These are phyloP conservation scores for Candida sonorensis DNA, from an alignment of 805 yeast genomes.

Conservation along the genomic window DNA sequence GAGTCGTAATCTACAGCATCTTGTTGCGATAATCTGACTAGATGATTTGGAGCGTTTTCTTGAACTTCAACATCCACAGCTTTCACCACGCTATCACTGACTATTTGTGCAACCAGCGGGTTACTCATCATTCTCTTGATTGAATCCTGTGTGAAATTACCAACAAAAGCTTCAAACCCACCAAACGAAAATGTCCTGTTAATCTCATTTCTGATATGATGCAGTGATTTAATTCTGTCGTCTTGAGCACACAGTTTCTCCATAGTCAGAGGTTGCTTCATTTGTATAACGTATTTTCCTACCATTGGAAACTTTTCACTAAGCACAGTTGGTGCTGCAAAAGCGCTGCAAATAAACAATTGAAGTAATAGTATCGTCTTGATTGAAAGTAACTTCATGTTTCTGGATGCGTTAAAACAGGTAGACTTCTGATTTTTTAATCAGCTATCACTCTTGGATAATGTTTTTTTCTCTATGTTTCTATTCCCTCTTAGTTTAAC, in stretches of 20 bases:
- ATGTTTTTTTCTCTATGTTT: too few relatives aligned
- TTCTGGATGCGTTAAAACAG: too few relatives aligned
- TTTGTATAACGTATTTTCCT: constrained; percentile 40
- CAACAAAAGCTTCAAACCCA: constrained; percentile 62
- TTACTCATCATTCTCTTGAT: constrained; percentile 42
- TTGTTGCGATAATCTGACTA: constrained; percentile 55
- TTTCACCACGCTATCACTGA: constrained; percentile 56
- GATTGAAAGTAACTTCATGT: too few relatives aligned
- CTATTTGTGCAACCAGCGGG: constrained; percentile 61
- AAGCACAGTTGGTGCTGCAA: too few relatives aligned
- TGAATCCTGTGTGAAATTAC: constrained; percentile 45
- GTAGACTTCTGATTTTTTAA: too few relatives aligned
- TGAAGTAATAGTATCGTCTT: too few relatives aligned
- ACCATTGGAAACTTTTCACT: too few relatives aligned
- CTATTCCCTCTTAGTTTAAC: too few relatives aligned
- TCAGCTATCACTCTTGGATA: too few relatives aligned
- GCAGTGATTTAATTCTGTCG: constrained; percentile 23
- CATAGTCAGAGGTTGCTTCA: constrained; percentile 42
- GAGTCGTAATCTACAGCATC: constrained; percentile 21
- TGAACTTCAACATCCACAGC: constrained; percentile 45
- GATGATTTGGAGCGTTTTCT: constrained; percentile 39
- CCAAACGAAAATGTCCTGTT: constrained; percentile 58
- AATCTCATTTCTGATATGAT: constrained; percentile 42
- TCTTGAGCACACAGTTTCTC: constrained; percentile 43
- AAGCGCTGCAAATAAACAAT: too few relatives aligned